Evolutionary conservation across 2,329 filamentous ascomycete species (phyloP).

Genomic region (Colletotrichum sansevieriae): DNA sequence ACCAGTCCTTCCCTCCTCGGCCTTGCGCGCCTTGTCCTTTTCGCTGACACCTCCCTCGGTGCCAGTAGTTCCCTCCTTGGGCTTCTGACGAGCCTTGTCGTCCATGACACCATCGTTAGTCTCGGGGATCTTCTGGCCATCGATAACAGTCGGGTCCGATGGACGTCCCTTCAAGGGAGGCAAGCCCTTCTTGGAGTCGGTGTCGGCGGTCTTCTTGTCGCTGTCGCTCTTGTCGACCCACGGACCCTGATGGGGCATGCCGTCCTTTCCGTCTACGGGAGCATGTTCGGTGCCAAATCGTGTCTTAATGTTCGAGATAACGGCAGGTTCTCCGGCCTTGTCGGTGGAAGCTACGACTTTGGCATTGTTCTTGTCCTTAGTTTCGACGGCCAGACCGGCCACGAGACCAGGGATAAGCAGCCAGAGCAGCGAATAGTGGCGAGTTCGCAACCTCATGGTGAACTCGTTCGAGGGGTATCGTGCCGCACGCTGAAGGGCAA

Average conservation of each 20-base stretch:
- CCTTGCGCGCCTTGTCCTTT: slow-evolving; percentile 82
- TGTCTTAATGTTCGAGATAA: slow-evolving; percentile 48
- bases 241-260: slow-evolving; percentile 91
- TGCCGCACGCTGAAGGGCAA: slow-evolving; percentile 19
- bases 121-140: slow-evolving; percentile 73
- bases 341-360: slow-evolving; percentile 46
- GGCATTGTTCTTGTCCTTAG: slow-evolving; percentile 44
- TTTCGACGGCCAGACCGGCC: slow-evolving; percentile 50
- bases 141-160: slow-evolving; percentile 64
- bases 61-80: slow-evolving; percentile 88
- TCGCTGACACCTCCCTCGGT: slow-evolving; percentile 91
- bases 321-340: slow-evolving; percentile 42
- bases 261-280: slow-evolving; percentile 92
- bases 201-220: slow-evolving; percentile 50
- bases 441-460: slow-evolving; percentile 72
- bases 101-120: slow-evolving; percentile 91
- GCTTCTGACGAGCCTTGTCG: slow-evolving; percentile 80
- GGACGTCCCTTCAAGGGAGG: slow-evolving; percentile 64
- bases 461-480: slow-evolving; percentile 20
- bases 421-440: slow-evolving; percentile 68
- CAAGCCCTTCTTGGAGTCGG: slow-evolving; percentile 53
- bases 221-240: slow-evolving; percentile 65
- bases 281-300: slow-evolving; percentile 76
- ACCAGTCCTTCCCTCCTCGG: slow-evolving; percentile 74
- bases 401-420: slow-evolving; percentile 71